Base-by-base conservation (phyloP, 2,329 filamentous ascomycete genomes). In the Penicillium frequentans region DNA sequence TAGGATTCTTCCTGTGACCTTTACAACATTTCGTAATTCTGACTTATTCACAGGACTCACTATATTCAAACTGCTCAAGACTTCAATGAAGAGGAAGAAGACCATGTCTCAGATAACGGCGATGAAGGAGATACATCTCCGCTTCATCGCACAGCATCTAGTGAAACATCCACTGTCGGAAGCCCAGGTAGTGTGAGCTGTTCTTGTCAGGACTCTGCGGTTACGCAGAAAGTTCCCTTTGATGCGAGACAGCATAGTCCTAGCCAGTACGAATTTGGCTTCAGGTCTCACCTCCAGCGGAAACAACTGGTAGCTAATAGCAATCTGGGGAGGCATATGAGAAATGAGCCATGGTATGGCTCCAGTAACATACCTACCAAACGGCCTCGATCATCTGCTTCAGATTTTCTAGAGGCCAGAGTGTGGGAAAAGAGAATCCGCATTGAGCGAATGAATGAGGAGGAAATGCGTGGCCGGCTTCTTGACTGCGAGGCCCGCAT, bases 401-500 rank as follows among this genome's bases (percentile, higher is more conserved):
- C 48, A 21, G 49, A 45, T 6, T 23, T 26, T 14, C 27, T 21
- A 11, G 55, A 61, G 26, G 7, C 49, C 19, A 52, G 37, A 26
- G 14, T 45, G 16, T 50, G 57, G 47, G 51, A 57, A 31, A 61
- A 49, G 27, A 59, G 24, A 23, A 60, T 59, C 54, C 52, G 55
- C 14, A 58, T 57, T 21, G 54, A 62, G 8, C 31, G 52, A 19
- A 62, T 64, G 6, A 55, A 59, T 42, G 61, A 60, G 14, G 45
- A 69, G 54, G 68, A 70, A 29, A 56, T 68, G 26, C 65, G 70
- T 9, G 65, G 55, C 47, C 68, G 65, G 35, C 62, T 71, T 46
- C 66, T 73, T 37, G 64, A 68, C 14, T 66, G 67, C 27, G 68
- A 70, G 50, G 64, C 66, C 37, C 54, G 62, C 19, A 53, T 70